Conservation (phyloP, 768 basidiomycete species). For the Antrodiella citrinella region DNA sequence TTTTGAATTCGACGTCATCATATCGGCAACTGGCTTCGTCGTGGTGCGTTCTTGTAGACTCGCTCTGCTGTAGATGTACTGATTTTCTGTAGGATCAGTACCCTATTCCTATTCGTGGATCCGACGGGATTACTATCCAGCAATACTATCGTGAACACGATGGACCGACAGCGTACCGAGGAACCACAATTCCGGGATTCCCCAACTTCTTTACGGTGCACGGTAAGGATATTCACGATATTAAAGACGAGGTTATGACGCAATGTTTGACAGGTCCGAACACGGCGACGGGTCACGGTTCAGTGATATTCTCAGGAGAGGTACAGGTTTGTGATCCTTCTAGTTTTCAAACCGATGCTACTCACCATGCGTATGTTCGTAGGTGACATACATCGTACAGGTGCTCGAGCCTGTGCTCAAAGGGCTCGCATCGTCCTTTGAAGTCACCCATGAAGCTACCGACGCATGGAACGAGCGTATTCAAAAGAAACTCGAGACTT, state of each 20-base stretch:
- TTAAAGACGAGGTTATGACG: too few relatives aligned
- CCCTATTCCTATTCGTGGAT: conserved; percentile 16
- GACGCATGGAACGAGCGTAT: conserved; percentile 20
- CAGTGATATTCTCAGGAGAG: conserved; percentile 16
- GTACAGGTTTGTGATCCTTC: conserved; percentile 10
- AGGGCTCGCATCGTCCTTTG: conserved; percentile 15
- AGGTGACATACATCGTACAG: conserved; percentile 13
- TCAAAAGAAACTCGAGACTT: conserved; percentile 2
- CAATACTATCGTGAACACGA: conserved; percentile 23
- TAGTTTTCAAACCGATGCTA: not conserved
- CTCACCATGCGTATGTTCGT: not conserved
- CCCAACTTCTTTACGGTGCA: conserved; percentile 28
- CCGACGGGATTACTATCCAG: conserved; percentile 15
- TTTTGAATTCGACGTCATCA: conserved; percentile 25
- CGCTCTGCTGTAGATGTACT: not conserved
- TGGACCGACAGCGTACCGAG: conserved; percentile 27
- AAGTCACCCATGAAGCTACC: conserved; percentile 11
- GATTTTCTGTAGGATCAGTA: conserved; percentile 5
- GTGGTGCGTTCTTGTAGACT: conserved; percentile 13
- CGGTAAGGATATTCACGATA: conserved; percentile 12
- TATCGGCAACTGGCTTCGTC: conserved; percentile 27
- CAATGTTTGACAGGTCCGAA: conserved; percentile 19
- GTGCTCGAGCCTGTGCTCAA: conserved; percentile 10
- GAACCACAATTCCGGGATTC: conserved; percentile 26
- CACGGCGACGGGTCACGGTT: conserved; percentile 14